These are phyloP conservation scores for Rubia peregrina DNA, from an alignment of 305 asterid genomes.

Conservation along the genomic window DNA sequence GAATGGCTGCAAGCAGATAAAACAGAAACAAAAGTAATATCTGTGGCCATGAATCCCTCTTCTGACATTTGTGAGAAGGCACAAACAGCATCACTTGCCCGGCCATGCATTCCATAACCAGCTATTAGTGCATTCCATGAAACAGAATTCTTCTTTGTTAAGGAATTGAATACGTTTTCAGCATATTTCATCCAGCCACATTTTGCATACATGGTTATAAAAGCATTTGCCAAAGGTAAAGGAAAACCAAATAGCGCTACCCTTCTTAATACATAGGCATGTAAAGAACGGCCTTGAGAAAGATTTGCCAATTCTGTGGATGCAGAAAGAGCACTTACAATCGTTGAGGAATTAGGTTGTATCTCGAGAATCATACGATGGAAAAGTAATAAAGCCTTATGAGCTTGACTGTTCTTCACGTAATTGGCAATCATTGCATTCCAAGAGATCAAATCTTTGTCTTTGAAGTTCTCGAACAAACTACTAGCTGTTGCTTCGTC, in stretches of 20 bases:
- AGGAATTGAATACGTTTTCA: constrained; percentile 18
- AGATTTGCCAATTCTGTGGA: constrained; percentile 25
- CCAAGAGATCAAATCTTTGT: constrained; percentile 31
- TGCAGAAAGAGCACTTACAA: constrained; percentile 28
- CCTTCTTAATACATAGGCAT: constrained; percentile 23
- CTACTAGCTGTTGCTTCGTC: constrained; percentile 18
- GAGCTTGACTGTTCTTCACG: constrained; percentile 17
- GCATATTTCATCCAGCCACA: constrained; percentile 27
- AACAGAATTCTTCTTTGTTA: constrained; percentile 19
- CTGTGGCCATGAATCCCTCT: constrained; percentile 25
- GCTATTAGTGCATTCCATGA: constrained; percentile 34
- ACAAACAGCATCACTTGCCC: constrained; percentile 25
- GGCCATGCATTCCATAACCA: constrained; percentile 28
- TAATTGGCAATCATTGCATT: constrained; percentile 33
- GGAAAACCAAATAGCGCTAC: constrained; percentile 18
- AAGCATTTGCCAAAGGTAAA: constrained; percentile 21
- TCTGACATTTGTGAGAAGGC: constrained; percentile 26
- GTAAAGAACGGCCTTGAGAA: constrained; percentile 29
- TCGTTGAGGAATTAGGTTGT: constrained; percentile 26
- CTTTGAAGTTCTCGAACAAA: constrained; percentile 26
- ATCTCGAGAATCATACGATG: constrained; percentile 20
- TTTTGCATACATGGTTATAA: constrained; percentile 27
- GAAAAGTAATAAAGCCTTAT: constrained; percentile 26
- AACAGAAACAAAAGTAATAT: constrained; percentile 26
- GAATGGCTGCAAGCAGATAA: constrained; percentile 35